Percentiles rank a stretch among this genome's conserved stretches.
These are phyloP conservation scores for Apiotrichum gracile DNA, from an alignment of 1,284 basidiomycete species.

Conservation along the genomic window DNA sequence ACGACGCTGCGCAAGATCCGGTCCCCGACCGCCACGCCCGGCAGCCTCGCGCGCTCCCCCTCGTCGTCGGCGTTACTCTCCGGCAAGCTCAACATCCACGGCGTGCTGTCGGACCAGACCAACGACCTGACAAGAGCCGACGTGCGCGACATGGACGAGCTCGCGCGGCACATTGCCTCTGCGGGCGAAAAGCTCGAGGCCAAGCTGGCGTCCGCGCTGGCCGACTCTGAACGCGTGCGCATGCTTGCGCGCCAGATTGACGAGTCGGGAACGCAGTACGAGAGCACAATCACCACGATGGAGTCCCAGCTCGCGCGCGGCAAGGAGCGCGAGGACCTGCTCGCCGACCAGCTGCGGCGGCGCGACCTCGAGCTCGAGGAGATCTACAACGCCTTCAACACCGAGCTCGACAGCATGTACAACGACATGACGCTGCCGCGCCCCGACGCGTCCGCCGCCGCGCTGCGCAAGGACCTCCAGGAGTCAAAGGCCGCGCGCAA, in stretches of 20 bases:
- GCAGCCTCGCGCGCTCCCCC: conserved; percentile 44
- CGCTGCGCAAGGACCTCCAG: conserved; percentile 65
- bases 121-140: not conserved
- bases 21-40: not conserved
- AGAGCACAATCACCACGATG: conserved; percentile 57
- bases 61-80: conserved; percentile 15
- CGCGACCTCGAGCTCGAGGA: conserved; percentile 79
- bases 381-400: conserved; percentile 88
- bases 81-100: conserved; percentile 6
- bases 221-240: conserved; percentile 23
- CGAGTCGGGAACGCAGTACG: conserved; percentile 48
- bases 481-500: conserved; percentile 71
- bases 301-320: conserved; percentile 61
- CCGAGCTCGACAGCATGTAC: conserved; percentile 83
- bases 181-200: conserved; percentile 34
- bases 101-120: not conserved
- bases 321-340: conserved; percentile 66
- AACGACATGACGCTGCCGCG: conserved; percentile 65
- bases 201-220: conserved; percentile 20
- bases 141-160: conserved; percentile 22
- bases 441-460: conserved; percentile 67
- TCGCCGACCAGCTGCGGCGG: conserved; percentile 67
- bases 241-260: conserved; percentile 9
- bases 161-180: conserved; percentile 20
- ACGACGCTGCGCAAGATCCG: conserved; percentile 3